Evolutionary conservation across 2,329 filamentous ascomycete species (phyloP).

Genomic region (Trichoderma brevicompactum): DNA sequence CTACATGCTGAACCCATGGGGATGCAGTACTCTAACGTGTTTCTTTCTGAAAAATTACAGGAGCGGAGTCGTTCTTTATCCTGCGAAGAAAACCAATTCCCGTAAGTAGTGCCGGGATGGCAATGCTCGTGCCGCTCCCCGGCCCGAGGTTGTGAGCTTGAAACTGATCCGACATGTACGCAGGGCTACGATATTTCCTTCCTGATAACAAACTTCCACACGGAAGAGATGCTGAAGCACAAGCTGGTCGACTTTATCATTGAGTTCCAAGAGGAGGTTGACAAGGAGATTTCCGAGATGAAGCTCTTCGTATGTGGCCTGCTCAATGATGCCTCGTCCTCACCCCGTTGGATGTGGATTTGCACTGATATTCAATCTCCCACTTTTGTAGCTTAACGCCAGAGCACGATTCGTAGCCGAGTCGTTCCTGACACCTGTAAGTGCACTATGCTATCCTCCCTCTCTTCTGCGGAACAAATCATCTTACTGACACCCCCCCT

Average conservation of each 20-base stretch:
- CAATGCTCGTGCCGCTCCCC: background rate
- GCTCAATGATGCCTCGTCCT: background rate
- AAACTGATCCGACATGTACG: background rate
- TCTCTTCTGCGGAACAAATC: too few species aligned
- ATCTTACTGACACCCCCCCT: background rate
- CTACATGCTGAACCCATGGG: too few species aligned
- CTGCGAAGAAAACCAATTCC: conserved; percentile 93
- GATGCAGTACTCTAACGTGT: too few species aligned
- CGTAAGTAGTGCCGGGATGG: conserved; percentile 52
- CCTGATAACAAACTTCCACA: conserved; percentile 98
- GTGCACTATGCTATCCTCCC: background rate
- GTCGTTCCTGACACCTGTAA: conserved; percentile 93
- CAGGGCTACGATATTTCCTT: conserved; percentile 99
- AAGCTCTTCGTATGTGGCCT: conserved; percentile 88
- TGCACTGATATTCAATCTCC: background rate
- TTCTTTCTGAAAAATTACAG: conserved; percentile 34
- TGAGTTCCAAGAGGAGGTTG: conserved; percentile 99
- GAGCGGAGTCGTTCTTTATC: conserved; percentile 97
- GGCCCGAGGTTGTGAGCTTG: background rate
- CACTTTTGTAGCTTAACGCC: conserved; percentile 75
- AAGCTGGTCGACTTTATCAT: conserved; percentile 87
- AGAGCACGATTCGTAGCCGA: conserved; percentile 97
- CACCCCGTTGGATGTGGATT: background rate
- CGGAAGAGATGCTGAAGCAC: conserved; percentile 98
- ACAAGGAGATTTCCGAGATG: conserved; percentile 99